Base-by-base conservation (phyloP, 2,329 filamentous ascomycete genomes). In the Aspergillus tamarii region DNA sequence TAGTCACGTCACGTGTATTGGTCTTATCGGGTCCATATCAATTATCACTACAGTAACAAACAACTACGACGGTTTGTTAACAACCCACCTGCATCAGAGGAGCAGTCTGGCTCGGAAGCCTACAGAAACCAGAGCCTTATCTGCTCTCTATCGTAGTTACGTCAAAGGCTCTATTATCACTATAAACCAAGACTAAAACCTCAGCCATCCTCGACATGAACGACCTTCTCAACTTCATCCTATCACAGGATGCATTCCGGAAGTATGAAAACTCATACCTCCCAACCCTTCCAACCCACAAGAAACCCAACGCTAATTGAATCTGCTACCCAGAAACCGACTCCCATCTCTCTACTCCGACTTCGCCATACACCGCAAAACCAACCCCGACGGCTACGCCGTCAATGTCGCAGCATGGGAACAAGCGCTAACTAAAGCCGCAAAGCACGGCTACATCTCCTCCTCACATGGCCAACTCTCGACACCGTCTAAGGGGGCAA, bases 271-370 rank as follows among this genome's bases (percentile, higher is more conserved):
- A 80, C 9, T 80, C 82, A 65, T 32, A 43, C 48, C 26, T 19
- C 48, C 48, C 39, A 61, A 23, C 32, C 14, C 5, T 26, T 16
- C 28, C 52, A 57, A 28, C 36, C 23, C n/a, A 11, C 30, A 50
- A 30, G 30, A 8, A 46, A 28, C 12, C 12, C 7, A 14, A 36
- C 8, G 16, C 26, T n/a, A 43, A 39, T 48, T 16, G 50, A 62
- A 39, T 9, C 23, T 19, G 28, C 19, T 46, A 34, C 32, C 36
- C 50, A 93, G 90, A 80, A 86, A 89, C 67, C 91, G 93, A 57
- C 84, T 97, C 14, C 89, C 92, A 14, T 94, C 93, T 6, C 88
- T 97, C 53, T 97, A 96, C 80, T 94, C 93, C 55, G 93, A 97
- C 76, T 96, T 97, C 74, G 84, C 88, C 43, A 80, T 87, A 6